Base-by-base conservation (phyloP, 441 rosid genomes). In the Arabidopsis lyrata region DNA sequence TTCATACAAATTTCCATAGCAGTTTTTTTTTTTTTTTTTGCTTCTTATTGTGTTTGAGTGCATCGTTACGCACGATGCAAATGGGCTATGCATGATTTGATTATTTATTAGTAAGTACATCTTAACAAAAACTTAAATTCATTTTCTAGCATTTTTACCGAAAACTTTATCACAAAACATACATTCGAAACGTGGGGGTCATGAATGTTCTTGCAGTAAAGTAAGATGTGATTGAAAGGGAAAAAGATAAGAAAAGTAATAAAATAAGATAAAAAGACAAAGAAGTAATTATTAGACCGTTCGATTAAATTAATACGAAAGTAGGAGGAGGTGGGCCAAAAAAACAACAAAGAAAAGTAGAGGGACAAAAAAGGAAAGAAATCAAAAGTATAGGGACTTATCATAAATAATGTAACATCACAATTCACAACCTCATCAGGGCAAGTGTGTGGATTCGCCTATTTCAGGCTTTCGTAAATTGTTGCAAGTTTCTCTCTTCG, bases 181-280 rank as follows among this genome's bases (percentile, higher is more conserved):
- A 55, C 41, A 75, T 54, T 54, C 65, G 70, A 75, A 75, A 75
- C 74, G 74, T 62, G 70, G 79, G 80, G 77, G 80, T 77, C 73
- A 71, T 77, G 76, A 77, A 63, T 77, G 66, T 70, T 64, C 24
- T 70, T 66, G 76, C 80, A 69, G 75, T 76, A 69, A 76, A 63
- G 75, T 39, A 36, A 70, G 70, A 64, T 63, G 66, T 77, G 80
- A 49, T 50, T 63, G 75, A 70, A 58, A 57, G 66, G 44, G 53
- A 29, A 75, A 62, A 69, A 62, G 71, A 45, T 34, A 10, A 9
- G 41, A 44, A 74, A 58, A 57, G 48, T 34, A 72, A 57, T 48
- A 66, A 56, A 63, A 47, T 10, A 22, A 45, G 58, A 35, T 8
- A 60, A 29, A 42, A 24, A 66, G 66, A 39, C 49, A 45, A n/a